These are phyloP conservation scores for Geranium brycei DNA, from an alignment of 345 rosid species.

Conservation along the genomic window DNA sequence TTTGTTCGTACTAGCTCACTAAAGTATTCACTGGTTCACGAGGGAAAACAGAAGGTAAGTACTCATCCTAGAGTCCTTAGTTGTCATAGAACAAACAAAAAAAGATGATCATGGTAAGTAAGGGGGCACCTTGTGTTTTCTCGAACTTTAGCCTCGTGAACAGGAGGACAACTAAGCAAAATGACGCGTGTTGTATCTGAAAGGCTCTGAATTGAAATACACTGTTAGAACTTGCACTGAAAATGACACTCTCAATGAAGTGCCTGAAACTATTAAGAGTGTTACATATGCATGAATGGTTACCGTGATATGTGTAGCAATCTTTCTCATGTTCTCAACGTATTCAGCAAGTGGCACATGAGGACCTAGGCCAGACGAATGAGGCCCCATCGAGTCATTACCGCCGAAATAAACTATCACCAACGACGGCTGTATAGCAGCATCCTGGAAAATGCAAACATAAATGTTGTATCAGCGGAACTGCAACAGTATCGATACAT, in stretches of 20 bases:
- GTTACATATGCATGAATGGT: conserved; percentile 1
- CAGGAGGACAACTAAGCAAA: conserved; percentile 78
- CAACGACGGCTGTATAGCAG: conserved; percentile 56
- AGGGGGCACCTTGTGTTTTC: conserved; percentile 42
- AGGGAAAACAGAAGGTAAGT: conserved; percentile 3
- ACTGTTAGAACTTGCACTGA: not conserved
- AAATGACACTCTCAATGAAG: not conserved
- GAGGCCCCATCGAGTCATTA: conserved; percentile 94
- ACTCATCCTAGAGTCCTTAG: conserved; percentile 1
- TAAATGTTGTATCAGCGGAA: not conserved
- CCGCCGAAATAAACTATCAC: conserved; percentile 94
- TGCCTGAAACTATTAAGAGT: no score
- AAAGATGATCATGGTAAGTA: conserved; percentile 2
- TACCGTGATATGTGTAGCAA: conserved; percentile 71
- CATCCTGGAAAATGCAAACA: conserved; percentile 35
- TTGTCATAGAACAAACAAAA: not conserved
- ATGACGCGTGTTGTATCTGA: conserved; percentile 50
- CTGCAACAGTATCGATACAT: not conserved
- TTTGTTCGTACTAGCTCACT: conserved; percentile 79
- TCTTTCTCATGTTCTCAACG: conserved; percentile 70
- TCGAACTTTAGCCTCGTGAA: conserved; percentile 60
- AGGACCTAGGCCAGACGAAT: conserved; percentile 84
- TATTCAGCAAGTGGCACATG: conserved; percentile 77
- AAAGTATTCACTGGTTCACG: conserved; percentile 37
- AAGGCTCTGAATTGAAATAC: conserved; percentile 44